Evolutionary conservation across 305 asterid species (phyloP).

Genomic region (Fraxinus velutina): DNA sequence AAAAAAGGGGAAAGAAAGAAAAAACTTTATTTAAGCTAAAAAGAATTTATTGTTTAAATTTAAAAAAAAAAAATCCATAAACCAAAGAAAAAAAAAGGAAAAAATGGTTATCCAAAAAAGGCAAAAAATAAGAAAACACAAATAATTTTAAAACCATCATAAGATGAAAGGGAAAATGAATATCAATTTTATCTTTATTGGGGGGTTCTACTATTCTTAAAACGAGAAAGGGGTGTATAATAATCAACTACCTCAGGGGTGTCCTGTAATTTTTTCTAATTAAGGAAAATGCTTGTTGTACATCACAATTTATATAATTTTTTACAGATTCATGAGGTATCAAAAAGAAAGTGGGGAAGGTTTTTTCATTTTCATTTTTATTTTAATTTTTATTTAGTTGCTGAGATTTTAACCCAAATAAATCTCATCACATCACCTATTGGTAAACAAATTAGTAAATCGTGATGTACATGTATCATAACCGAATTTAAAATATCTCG

Average conservation of each 20-base stretch:
- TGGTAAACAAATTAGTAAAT: too few species aligned
- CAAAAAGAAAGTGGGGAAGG: too few species aligned
- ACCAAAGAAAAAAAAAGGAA: neutral
- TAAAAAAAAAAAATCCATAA: neutral
- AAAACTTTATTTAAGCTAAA: neutral
- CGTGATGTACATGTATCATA: too few species aligned
- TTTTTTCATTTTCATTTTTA: too few species aligned
- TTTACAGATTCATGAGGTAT: too few species aligned
- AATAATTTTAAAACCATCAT: neutral
- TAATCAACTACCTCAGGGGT: neutral
- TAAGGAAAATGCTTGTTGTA: too few species aligned
- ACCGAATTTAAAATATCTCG: neutral
- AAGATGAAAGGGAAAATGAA: neutral
- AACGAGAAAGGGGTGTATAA: neutral
- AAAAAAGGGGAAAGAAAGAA: neutral
- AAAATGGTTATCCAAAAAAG: neutral
- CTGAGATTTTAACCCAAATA: too few species aligned
- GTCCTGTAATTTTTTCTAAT: neutral
- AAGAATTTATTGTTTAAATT: neutral
- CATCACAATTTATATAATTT: too few species aligned
- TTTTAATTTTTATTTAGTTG: too few species aligned
- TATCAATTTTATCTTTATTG: neutral
- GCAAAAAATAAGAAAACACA: neutral
- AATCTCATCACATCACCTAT: too few species aligned
- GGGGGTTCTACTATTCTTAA: neutral